A percentile compares a stretch with the other conserved stretches of the same genome.
Evolutionary conservation across 2,329 filamentous ascomycete genomes (phyloP).

Genomic region (Fusarium sororula): DNA sequence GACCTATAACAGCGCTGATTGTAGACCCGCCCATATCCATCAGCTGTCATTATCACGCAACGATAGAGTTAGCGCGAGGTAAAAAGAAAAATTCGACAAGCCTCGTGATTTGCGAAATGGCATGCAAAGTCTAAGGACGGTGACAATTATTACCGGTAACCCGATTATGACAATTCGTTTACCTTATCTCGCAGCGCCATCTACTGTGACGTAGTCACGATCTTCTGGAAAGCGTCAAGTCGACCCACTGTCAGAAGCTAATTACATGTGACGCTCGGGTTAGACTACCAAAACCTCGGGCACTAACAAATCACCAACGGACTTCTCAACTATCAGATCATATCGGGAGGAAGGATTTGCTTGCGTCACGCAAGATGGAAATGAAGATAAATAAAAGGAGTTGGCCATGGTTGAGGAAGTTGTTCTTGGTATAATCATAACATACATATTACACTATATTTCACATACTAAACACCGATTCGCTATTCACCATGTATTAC

Average conservation of each 20-base stretch:
- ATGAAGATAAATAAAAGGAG: background rate
- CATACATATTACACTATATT: background rate
- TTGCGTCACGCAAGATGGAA: background rate
- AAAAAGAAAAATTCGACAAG: background rate
- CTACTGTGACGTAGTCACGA: background rate
- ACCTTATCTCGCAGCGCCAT: background rate
- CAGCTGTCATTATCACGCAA: background rate
- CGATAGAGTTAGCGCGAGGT: background rate
- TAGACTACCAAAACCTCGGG: background rate
- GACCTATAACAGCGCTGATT: background rate
- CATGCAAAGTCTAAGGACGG: background rate
- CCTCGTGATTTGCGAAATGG: background rate
- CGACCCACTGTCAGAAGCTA: constrained; percentile 1
- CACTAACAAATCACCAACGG: background rate
- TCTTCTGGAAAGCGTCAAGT: background rate
- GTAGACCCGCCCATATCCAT: background rate
- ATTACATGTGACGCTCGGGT: background rate
- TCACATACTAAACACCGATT: no score
- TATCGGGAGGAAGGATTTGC: background rate
- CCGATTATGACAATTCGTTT: background rate
- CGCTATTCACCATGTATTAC: background rate
- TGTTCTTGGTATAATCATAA: background rate
- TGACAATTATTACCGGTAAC: background rate
- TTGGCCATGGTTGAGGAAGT: background rate
- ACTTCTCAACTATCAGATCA: background rate